Conservation (phyloP, 345 rosid species). For the Nasturtium officinale region DNA sequence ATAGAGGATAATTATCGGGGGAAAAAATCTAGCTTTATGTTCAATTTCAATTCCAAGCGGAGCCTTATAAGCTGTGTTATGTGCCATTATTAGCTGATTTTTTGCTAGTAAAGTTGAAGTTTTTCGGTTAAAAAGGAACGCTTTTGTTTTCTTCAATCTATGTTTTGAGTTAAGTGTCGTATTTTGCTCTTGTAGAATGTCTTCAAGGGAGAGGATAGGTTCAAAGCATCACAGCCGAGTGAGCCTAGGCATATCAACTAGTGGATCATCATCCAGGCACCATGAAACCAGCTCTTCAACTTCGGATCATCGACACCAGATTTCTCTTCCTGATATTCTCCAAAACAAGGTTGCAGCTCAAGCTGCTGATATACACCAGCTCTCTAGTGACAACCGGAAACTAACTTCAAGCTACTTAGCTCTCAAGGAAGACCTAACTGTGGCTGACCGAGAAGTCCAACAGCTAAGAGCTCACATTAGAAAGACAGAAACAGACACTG, state of each 20-base stretch:
- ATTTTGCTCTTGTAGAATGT: constrained; percentile 27
- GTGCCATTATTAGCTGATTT: not conserved
- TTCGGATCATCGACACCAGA: constrained; percentile 33
- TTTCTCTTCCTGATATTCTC: constrained; percentile 51
- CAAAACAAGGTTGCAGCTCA: constrained; percentile 74
- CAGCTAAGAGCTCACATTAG: constrained; percentile 65
- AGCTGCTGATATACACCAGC: constrained; percentile 72
- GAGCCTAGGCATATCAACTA: constrained; percentile 35
- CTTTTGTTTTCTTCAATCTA: not conserved
- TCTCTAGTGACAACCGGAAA: constrained; percentile 63
- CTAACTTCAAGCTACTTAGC: constrained; percentile 59
- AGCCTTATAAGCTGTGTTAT: not conserved
- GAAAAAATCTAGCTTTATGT: constrained; percentile 5
- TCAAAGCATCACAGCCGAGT: constrained; percentile 30
- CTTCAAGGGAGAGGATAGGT: constrained; percentile 40
- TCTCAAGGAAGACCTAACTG: constrained; percentile 61
- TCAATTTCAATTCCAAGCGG: not conserved
- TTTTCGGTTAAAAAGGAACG: not conserved
- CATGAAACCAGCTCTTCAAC: constrained; percentile 22
- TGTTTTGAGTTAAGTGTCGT: not conserved
- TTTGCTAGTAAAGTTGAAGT: not conserved
- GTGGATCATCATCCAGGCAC: constrained; percentile 37
- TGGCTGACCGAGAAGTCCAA: constrained; percentile 61
- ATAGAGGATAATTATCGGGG: no score
- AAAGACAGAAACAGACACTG: constrained; percentile 72